These are phyloP conservation scores for Citrullus amarus DNA, from an alignment of 306 rosid species.

Conservation along the genomic window DNA sequence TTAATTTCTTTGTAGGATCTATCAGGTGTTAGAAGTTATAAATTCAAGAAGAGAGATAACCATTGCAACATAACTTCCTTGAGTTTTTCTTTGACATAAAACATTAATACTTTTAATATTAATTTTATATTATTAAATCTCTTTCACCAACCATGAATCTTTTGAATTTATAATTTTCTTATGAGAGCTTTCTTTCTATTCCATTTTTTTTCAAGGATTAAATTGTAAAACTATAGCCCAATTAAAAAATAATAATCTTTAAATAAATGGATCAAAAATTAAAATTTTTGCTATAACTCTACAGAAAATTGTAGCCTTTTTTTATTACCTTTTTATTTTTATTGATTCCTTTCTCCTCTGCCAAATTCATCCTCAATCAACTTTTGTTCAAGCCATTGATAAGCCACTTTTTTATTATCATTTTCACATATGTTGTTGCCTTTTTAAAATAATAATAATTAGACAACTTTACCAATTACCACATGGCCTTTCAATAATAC, in stretches of 20 bases:
- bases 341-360: too few relatives aligned
- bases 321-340: too few relatives aligned
- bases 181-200: background rate
- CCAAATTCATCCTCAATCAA: background rate
- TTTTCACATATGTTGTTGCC: background rate
- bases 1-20: background rate
- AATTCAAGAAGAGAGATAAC: background rate
- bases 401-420: background rate
- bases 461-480: background rate
- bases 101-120: too few relatives aligned
- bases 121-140: background rate
- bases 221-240: background rate
- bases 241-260: background rate
- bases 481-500: background rate
- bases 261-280: background rate
- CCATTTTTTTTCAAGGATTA: background rate
- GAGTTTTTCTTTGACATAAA: too few relatives aligned
- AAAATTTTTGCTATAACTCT: background rate
- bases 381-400: background rate
- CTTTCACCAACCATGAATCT: background rate
- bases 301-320: background rate
- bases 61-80: background rate
- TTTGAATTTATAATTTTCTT: background rate
- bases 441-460: background rate
- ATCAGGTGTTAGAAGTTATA: background rate